phyloP scores from a whole-genome alignment of 1,139 yeast genomes.

The Saccharomyces hybrid region DNA sequence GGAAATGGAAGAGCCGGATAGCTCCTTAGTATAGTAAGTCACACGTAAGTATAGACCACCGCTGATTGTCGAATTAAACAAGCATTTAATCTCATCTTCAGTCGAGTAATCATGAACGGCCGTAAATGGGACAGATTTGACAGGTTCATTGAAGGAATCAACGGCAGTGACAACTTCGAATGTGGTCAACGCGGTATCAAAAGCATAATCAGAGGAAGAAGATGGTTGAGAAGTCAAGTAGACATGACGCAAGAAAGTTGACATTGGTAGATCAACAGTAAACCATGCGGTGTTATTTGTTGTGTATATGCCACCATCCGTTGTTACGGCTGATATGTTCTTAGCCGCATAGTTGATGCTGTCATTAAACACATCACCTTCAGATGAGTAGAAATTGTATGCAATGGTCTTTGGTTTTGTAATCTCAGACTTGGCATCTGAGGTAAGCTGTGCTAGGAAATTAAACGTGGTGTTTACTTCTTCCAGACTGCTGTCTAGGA shows the following conservation, averaged over 20 bases:
- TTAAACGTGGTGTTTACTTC: constrained; percentile 22
- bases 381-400: constrained; percentile 20
- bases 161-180: constrained; percentile 20
- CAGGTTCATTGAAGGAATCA: constrained; percentile 24
- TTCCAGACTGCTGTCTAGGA: constrained; percentile 7
- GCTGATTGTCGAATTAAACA: constrained; percentile 19
- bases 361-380: constrained; percentile 15
- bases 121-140: constrained; percentile 16
- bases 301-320: constrained; percentile 23
- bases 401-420: constrained; percentile 13
- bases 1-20: constrained; percentile 10
- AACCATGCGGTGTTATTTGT: constrained; percentile 25
- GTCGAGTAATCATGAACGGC: constrained; percentile 24
- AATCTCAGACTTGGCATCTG: constrained; percentile 12
- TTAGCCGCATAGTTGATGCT: constrained; percentile 18
- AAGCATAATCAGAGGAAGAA: constrained; percentile 12
- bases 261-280: constrained; percentile 25
- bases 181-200: constrained; percentile 16
- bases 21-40: constrained; percentile 16
- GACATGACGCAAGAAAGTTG: constrained; percentile 16
- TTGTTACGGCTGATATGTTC: constrained; percentile 13
- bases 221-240: constrained; percentile 18
- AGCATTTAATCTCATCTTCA: constrained; percentile 14
- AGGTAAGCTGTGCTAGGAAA: constrained; percentile 19
- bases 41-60: constrained; percentile 28